Evolutionary conservation across 129 eudicot genomes (phyloP).

Genomic region (Solidago caesia): DNA sequence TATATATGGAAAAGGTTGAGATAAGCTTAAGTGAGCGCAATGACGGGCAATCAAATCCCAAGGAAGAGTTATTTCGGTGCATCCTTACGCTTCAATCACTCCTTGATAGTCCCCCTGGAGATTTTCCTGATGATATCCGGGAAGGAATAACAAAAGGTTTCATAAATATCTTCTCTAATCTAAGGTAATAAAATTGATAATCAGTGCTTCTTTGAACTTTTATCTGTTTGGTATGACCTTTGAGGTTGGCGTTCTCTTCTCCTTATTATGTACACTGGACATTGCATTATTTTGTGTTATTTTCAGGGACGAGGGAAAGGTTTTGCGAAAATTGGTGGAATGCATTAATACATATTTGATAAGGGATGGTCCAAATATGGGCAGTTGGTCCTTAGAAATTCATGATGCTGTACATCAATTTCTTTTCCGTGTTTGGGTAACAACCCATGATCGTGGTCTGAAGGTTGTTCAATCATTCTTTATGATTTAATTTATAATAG

Average conservation of each 20-base stretch:
- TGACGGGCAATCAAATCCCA: constrained; percentile 53
- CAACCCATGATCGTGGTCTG: constrained; percentile 70
- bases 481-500: not conserved
- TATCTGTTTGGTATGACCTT: constrained; percentile 10
- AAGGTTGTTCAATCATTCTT: constrained; percentile 45
- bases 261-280: not conserved
- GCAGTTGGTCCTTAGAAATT: constrained; percentile 62
- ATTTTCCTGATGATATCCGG: constrained; percentile 63
- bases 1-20: constrained; percentile 79
- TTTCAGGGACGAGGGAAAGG: constrained; percentile 80
- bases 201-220: not conserved
- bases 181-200: constrained; percentile 46
- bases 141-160: constrained; percentile 69
- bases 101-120: constrained; percentile 95
- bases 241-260: constrained; percentile 9
- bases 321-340: constrained; percentile 74
- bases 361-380: constrained; percentile 91
- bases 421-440: constrained; percentile 71
- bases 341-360: constrained; percentile 77
- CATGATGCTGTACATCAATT: constrained; percentile 70
- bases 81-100: constrained; percentile 78
- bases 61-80: constrained; percentile 76
- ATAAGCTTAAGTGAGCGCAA: constrained; percentile 45
- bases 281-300: constrained; percentile 19
- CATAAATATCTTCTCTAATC: constrained; percentile 51